Evolutionary conservation across 768 basidiomycete species (phyloP).

Genomic region (Termitomyces sp.): DNA sequence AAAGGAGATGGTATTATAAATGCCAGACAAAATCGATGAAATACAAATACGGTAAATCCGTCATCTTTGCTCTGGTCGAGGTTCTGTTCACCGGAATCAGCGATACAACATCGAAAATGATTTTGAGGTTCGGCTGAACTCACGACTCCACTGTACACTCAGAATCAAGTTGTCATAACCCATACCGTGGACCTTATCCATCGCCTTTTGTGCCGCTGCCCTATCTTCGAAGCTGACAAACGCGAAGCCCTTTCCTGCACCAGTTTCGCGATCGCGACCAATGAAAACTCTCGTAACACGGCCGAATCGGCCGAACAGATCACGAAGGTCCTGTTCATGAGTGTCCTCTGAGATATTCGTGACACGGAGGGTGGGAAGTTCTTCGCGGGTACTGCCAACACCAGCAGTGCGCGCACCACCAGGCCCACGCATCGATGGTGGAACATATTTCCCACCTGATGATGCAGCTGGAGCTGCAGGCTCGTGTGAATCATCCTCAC

Average conservation of each 20-base stretch:
- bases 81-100: slow-evolving; percentile 18
- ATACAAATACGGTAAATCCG: not conserved
- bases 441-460: slow-evolving; percentile 81
- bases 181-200: slow-evolving; percentile 86
- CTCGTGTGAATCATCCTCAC: slow-evolving; percentile 32
- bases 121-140: slow-evolving; percentile 20
- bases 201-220: slow-evolving; percentile 75
- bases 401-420: slow-evolving; percentile 61
- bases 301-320: slow-evolving; percentile 84
- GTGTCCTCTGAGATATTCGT: slow-evolving; percentile 97
- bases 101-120: not conserved
- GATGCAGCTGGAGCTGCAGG: slow-evolving; percentile 31
- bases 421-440: slow-evolving; percentile 79
- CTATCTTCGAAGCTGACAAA: slow-evolving; percentile 93
- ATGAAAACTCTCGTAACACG: slow-evolving; percentile 88
- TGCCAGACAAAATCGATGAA: not conserved
- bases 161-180: slow-evolving; percentile 91
- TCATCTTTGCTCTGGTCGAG: slow-evolving; percentile 22
- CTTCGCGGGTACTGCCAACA: slow-evolving; percentile 67
- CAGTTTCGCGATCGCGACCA: slow-evolving; percentile 91
- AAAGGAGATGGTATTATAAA: not conserved
- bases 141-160: slow-evolving; percentile 59
- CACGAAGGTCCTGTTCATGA: slow-evolving; percentile 88
- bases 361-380: slow-evolving; percentile 92
- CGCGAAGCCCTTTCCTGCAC: slow-evolving; percentile 93